phyloP scores from a whole-genome alignment of 179 eudicot genomes.

The Pouteria campechiana region DNA sequence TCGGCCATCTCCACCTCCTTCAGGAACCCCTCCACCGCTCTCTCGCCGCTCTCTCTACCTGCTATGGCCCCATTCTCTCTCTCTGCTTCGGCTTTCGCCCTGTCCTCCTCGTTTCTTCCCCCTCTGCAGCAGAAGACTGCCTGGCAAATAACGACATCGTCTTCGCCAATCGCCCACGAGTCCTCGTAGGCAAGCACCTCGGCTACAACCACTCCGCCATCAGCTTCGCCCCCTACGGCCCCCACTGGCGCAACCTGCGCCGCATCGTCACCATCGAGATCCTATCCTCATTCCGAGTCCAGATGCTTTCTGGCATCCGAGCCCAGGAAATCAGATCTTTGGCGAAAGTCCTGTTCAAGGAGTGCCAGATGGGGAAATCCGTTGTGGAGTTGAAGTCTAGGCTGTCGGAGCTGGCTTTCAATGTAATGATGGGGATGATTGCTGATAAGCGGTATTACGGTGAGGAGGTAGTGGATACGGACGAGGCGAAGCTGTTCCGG shows the following conservation, averaged over 20 bases:
- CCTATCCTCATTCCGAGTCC: slow-evolving; percentile 5
- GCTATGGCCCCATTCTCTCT: slow-evolving; percentile 15
- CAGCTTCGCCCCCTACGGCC: slow-evolving; percentile 2
- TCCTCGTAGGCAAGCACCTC: slow-evolving; percentile 1
- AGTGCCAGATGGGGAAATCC: background rate
- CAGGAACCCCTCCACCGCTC: slow-evolving; percentile 11
- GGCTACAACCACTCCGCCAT: slow-evolving; percentile 5
- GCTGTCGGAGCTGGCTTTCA: slow-evolving; percentile 25
- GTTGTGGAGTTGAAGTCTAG: slow-evolving; percentile 27
- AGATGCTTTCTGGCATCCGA: background rate
- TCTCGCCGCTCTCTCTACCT: slow-evolving; percentile 1
- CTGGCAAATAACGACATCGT: slow-evolving; percentile 19
- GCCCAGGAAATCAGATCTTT: slow-evolving; percentile 4
- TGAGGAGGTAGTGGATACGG: slow-evolving; percentile 9
- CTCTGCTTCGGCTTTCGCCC: slow-evolving; percentile 13
- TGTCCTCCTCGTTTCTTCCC: slow-evolving; percentile 11
- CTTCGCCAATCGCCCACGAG: slow-evolving; percentile 9
- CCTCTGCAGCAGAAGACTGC: slow-evolving; percentile 15
- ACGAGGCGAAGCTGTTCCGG: slow-evolving; percentile 16
- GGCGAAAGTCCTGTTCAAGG: background rate
- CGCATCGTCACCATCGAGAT: slow-evolving; percentile 5
- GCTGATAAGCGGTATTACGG: slow-evolving; percentile 28
- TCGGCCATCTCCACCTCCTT: slow-evolving; percentile 19
- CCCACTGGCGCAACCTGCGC: slow-evolving; percentile 13
- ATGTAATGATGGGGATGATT: slow-evolving; percentile 27